phyloP scores from a whole-genome alignment of 129 eudicot genomes.

The Artemisia annua region DNA sequence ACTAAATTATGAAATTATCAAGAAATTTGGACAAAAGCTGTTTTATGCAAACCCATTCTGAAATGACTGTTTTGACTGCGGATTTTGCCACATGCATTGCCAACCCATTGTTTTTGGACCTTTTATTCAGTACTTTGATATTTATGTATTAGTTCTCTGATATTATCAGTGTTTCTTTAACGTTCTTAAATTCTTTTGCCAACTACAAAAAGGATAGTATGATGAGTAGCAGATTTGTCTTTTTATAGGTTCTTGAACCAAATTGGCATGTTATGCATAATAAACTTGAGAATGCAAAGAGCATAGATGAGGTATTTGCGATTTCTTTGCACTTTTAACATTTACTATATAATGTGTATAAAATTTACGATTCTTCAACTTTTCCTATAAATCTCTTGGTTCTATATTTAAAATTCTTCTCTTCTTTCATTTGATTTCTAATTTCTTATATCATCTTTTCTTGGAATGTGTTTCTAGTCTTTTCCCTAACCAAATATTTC shows the following conservation, averaged over 20 bases:
- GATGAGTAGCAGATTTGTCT: not conserved
- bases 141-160: slow-evolving; percentile 7
- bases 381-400: not conserved
- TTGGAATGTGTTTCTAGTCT: slow-evolving; percentile 9
- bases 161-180: not conserved
- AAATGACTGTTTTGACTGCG: not conserved
- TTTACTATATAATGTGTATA: slow-evolving; percentile 1
- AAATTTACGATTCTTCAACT: not conserved
- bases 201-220: slow-evolving; percentile 8
- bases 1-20: no score
- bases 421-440: slow-evolving; percentile 2
- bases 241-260: slow-evolving; percentile 89
- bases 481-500: slow-evolving; percentile 5
- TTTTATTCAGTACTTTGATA: slow-evolving; percentile 2
- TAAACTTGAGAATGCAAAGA: slow-evolving; percentile 90
- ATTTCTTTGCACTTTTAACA: slow-evolving; percentile 12
- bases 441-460: not conserved
- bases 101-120: not conserved
- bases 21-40: no score
- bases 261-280: slow-evolving; percentile 97
- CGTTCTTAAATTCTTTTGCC: slow-evolving; percentile 2
- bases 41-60: not conserved
- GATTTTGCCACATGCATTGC: not conserved
- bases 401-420: not conserved
- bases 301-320: slow-evolving; percentile 86